Evolutionary conservation across 805 yeast genomes (phyloP).

Genomic region (Monosporozyma yasuniensis): DNA sequence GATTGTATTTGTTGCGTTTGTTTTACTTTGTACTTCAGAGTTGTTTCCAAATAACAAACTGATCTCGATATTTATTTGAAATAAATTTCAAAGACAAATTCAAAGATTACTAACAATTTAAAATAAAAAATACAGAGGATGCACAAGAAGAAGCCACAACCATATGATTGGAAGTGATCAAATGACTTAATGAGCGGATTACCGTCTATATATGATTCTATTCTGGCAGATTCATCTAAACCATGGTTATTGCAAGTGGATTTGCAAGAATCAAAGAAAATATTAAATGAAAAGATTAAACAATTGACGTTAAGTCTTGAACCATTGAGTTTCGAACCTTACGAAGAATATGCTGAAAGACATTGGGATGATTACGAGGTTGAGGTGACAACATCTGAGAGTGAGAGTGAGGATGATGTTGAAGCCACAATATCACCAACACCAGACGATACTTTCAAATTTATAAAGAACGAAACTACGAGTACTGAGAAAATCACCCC

Average conservation of each 20-base stretch:
- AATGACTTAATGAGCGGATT: neutral
- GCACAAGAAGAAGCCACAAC: neutral
- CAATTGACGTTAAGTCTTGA: neutral
- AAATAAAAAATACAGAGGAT: neutral
- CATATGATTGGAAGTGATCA: neutral
- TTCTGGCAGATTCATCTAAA: neutral
- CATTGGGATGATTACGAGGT: neutral
- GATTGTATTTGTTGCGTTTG: neutral
- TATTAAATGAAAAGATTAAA: neutral
- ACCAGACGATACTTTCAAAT: too few species aligned
- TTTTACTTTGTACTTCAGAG: too few species aligned
- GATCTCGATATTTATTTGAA: neutral
- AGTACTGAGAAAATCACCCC: too few species aligned
- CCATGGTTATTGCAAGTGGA: neutral
- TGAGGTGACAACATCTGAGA: neutral
- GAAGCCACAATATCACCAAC: too few species aligned
- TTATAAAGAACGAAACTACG: too few species aligned
- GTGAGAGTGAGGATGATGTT: neutral
- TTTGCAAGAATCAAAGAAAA: neutral
- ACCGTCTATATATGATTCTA: neutral
- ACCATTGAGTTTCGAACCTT: constrained; percentile 1
- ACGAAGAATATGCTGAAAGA: constrained; percentile 1
- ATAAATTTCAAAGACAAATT: neutral
- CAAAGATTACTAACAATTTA: neutral
- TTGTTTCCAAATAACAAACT: neutral